Evolutionary conservation across 2,329 filamentous ascomycete genomes (phyloP), one percentile per base, ranked within the genome.

Genomic region (Nemania serpens): DNA sequence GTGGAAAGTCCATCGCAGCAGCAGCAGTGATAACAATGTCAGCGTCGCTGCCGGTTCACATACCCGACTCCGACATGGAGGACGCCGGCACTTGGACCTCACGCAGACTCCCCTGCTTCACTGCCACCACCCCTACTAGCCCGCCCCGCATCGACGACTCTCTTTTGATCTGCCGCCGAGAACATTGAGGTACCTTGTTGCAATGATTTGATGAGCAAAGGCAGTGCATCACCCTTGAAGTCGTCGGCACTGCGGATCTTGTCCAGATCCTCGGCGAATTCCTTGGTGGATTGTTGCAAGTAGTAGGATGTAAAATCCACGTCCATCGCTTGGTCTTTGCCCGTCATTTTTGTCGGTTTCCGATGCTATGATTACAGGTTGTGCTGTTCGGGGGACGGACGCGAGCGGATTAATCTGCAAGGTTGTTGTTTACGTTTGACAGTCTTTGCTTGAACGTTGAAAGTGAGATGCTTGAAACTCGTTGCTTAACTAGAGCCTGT

Each of bases 231-330:
- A 60, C 79, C 78, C 71, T 85, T 87, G 76, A 92, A 93, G 75
- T 93, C 90, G 68, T 86, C 84, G 10, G 90, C 88, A 41, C 65
- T 69, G 65, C 90, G 85, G 63, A 92, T 79, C 73, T 86, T 86
- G 76, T 91, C 87, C 39, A 93, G 81, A 72, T 93, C 90, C 66
- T 91, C 88, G 12, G 87, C 85, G 58, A 93, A 86, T 72, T 93
- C 90, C 52, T 81, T 78, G 0, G 90, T 91, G 5, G 87, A 79
- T 61, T 84, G 86, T 68, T 89, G 86, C 48, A 93, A 82, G 73
- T 92, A 92, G 73, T 86, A 88, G 10, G 85, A 78, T 9, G 82
- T 79, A 75, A 91, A 91, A 22, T 79, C 77, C 5, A 29, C 53
- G n/a, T 39, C 47, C 3, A 39, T 55, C n/a, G 52, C 20, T 25